These are phyloP conservation scores for Leccinum griseonigrum DNA, from an alignment of 1,284 basidiomycete genomes.

Conservation along the genomic window DNA sequence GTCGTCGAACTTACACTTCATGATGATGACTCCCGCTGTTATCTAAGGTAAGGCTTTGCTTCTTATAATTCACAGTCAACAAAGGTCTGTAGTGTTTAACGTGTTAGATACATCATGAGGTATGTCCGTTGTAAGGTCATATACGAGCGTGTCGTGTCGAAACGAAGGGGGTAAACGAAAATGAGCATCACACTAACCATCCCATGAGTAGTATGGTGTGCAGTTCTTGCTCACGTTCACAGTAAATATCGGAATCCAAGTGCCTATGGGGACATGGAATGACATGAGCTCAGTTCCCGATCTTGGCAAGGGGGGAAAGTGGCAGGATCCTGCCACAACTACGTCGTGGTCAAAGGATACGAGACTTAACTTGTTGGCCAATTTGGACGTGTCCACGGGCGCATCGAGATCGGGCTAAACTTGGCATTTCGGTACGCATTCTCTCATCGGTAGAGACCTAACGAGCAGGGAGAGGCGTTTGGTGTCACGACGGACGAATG, in stretches of 20 bases:
- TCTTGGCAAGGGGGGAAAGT: not conserved
- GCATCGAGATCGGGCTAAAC: conserved; percentile 54
- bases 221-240: not conserved
- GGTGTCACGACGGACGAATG: not conserved
- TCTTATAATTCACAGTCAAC: not conserved
- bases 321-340: not conserved
- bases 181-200: not conserved
- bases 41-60: not conserved
- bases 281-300: not conserved
- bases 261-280: not conserved
- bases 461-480: not conserved
- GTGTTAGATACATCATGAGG: no score
- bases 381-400: conserved; percentile 59
- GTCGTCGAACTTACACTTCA: not conserved
- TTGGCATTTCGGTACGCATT: conserved; percentile 54
- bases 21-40: not conserved
- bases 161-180: not conserved
- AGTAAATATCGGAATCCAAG: conserved; percentile 1
- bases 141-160: no score
- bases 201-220: not conserved
- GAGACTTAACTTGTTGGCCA: not conserved
- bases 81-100: not conserved
- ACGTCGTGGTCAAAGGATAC: not conserved
- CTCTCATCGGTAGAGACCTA: conserved; percentile 64
- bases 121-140: no score